These are phyloP conservation scores for Rhizopogon vesiculosus DNA, from an alignment of 768 basidiomycete species.

Conservation along the genomic window DNA sequence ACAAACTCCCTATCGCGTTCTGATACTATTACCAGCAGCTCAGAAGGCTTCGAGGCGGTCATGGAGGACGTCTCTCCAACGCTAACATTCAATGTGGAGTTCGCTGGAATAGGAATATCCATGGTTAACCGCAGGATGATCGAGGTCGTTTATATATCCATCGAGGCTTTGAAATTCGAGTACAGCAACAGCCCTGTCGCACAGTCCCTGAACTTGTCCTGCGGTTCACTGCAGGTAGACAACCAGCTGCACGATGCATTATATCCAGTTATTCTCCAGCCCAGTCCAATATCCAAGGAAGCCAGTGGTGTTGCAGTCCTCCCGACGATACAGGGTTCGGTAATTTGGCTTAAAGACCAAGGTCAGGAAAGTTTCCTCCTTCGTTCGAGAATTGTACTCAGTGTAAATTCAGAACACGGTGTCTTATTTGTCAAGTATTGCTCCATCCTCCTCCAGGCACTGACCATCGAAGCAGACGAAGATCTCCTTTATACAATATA, in stretches of 20 bases:
- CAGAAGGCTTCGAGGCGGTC: constrained; percentile 82
- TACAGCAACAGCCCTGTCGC: constrained; percentile 77
- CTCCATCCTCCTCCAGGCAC: constrained; percentile 86
- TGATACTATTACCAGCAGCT: constrained; percentile 64
- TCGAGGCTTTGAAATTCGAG: constrained; percentile 76
- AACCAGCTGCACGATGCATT: constrained; percentile 96
- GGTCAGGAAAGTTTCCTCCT: constrained; percentile 38
- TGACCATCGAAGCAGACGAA: constrained; percentile 96
- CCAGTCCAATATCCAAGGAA: constrained; percentile 80
- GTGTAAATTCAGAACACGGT: constrained; percentile 69
- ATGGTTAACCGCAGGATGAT: constrained; percentile 81
- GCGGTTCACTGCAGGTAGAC: constrained; percentile 90
- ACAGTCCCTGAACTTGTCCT: constrained; percentile 75
- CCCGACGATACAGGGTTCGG: constrained; percentile 84
- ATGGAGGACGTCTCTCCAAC: constrained; percentile 66
- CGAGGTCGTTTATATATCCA: constrained; percentile 86
- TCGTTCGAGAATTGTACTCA: background rate
- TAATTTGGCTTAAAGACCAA: constrained; percentile 91
- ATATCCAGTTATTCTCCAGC: constrained; percentile 93
- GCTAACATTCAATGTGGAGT: constrained; percentile 64
- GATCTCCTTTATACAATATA: constrained; percentile 91
- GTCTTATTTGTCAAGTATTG: constrained; percentile 98
- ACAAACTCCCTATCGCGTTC: constrained; percentile 46
- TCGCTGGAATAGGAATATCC: constrained; percentile 91
- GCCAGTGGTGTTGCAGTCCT: constrained; percentile 64